Evolutionary conservation across 2,329 filamentous ascomycete genomes (phyloP).

Genomic region (Paracorniculantispora psalliotae): DNA sequence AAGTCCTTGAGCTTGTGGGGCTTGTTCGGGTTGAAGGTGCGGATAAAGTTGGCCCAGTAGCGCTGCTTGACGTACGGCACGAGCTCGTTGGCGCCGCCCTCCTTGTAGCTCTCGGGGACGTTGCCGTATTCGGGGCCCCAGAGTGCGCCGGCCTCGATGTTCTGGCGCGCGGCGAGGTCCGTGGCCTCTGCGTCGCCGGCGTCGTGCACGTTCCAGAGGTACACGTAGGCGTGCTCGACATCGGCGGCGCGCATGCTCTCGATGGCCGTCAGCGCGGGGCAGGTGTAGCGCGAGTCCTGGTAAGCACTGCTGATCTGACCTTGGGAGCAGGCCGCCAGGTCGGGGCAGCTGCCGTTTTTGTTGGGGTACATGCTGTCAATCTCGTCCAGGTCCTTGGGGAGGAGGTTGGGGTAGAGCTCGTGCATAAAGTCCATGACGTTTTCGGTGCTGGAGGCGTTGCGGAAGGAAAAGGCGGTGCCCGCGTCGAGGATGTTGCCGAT

Average conservation of each 20-base stretch:
- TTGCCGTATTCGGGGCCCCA: slow-evolving; percentile 53
- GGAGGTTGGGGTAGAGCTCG: slow-evolving; percentile 30
- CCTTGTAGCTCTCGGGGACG: slow-evolving; percentile 51
- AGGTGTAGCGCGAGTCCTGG: slow-evolving; percentile 32
- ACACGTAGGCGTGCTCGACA: slow-evolving; percentile 53
- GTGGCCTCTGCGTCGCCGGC: slow-evolving; percentile 41
- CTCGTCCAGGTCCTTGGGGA: slow-evolving; percentile 25
- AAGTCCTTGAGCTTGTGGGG: background rate
- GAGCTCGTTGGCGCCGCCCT: slow-evolving; percentile 45
- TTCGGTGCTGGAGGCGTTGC: slow-evolving; percentile 26
- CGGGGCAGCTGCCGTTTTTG: slow-evolving; percentile 28
- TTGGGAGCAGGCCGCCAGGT: slow-evolving; percentile 30
- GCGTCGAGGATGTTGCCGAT: slow-evolving; percentile 36
- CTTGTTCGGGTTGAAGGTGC: slow-evolving; percentile 60
- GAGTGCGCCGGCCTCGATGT: slow-evolving; percentile 60
- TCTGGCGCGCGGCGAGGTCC: slow-evolving; percentile 63
- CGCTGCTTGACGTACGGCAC: slow-evolving; percentile 59
- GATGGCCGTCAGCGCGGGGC: slow-evolving; percentile 29
- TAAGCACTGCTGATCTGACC: slow-evolving; percentile 32
- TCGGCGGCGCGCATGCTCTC: slow-evolving; percentile 26
- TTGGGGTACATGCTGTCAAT: slow-evolving; percentile 33
- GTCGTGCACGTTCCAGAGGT: slow-evolving; percentile 65
- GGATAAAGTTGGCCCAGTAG: slow-evolving; percentile 73
- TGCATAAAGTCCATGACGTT: slow-evolving; percentile 30
- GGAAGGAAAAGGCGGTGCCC: slow-evolving; percentile 32